A percentile compares a stretch with the other conserved stretches of the same genome.
Evolutionary conservation across 352 stramenopile genomes (phyloP).

Genomic region (Elongisporangium prolatum): DNA sequence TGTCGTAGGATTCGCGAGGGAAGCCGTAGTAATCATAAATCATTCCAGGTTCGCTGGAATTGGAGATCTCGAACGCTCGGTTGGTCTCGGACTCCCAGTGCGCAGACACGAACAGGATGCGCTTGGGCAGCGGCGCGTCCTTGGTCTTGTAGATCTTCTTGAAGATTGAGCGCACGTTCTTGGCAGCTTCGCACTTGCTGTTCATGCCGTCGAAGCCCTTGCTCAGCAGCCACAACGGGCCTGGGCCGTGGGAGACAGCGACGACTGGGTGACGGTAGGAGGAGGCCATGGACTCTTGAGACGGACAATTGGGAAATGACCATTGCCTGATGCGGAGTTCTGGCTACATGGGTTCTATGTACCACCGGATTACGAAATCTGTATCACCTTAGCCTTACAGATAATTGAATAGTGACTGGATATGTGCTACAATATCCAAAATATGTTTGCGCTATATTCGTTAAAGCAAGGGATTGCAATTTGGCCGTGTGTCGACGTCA

Average conservation of each 20-base stretch:
- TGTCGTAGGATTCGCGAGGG: constrained; percentile 77
- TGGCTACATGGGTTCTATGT: not conserved
- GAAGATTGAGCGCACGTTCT: constrained; percentile 41
- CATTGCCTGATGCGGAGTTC: not conserved
- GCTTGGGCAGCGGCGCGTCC: constrained; percentile 36
- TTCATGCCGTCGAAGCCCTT: constrained; percentile 30
- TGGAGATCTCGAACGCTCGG: constrained; percentile 49
- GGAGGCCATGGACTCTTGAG: not conserved
- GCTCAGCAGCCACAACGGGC: constrained; percentile 59
- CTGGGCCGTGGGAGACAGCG: constrained; percentile 55
- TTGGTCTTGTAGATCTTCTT: constrained; percentile 37
- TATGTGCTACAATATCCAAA: not conserved
- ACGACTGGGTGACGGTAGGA: constrained; percentile 29
- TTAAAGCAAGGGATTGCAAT: not conserved
- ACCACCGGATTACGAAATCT: not conserved
- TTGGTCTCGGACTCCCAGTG: constrained; percentile 82
- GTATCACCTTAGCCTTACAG: not conserved
- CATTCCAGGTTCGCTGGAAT: constrained; percentile 43
- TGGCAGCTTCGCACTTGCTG: constrained; percentile 16
- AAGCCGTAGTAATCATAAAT: constrained; percentile 92
- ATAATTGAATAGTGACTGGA: not conserved
- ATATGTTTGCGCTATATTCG: not conserved
- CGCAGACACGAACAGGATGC: constrained; percentile 80
- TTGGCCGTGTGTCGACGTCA: not conserved
- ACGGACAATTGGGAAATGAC: not conserved